These are phyloP conservation scores for Glebionis coronaria DNA, from an alignment of 129 eudicot genomes.

Conservation along the genomic window DNA sequence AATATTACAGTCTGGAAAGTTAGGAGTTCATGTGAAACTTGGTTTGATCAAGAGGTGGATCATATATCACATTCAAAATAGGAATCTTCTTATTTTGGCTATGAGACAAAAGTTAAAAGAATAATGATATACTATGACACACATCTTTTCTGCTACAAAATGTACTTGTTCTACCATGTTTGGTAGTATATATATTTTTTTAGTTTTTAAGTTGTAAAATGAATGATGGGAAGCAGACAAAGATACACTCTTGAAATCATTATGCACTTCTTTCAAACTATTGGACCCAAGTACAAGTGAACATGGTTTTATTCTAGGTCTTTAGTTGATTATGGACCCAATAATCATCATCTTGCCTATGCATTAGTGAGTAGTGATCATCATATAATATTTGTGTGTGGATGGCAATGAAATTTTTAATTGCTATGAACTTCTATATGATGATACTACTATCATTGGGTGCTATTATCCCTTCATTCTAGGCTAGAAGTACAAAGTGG, in stretches of 20 bases:
- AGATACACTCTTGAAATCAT: conserved; percentile 22
- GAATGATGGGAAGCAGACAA: conserved; percentile 25
- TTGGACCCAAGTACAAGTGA: conserved; percentile 32
- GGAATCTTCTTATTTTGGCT: conserved; percentile 19
- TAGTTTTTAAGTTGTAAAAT: conserved; percentile 27
- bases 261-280: background rate
- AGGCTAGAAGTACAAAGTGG: conserved; percentile 6
- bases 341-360: conserved; percentile 16
- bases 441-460: background rate
- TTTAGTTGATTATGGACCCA: conserved; percentile 2
- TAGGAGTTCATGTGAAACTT: conserved; percentile 2
- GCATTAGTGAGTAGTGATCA: background rate
- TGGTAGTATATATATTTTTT: conserved; percentile 10
- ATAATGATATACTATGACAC: conserved; percentile 17
- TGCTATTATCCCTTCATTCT: background rate
- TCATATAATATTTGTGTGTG: background rate
- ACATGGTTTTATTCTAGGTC: conserved; percentile 30
- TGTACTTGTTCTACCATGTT: conserved; percentile 13
- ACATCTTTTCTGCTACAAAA: conserved; percentile 10
- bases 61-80: background rate
- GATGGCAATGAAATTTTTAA: too few relatives aligned
- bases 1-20: background rate
- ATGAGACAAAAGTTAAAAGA: conserved; percentile 15
- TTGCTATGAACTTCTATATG: background rate
- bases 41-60: conserved; percentile 9